Evolutionary conservation across 192 early-diverging fungal species (phyloP).

Genomic region (Coemansia asiatica): DNA sequence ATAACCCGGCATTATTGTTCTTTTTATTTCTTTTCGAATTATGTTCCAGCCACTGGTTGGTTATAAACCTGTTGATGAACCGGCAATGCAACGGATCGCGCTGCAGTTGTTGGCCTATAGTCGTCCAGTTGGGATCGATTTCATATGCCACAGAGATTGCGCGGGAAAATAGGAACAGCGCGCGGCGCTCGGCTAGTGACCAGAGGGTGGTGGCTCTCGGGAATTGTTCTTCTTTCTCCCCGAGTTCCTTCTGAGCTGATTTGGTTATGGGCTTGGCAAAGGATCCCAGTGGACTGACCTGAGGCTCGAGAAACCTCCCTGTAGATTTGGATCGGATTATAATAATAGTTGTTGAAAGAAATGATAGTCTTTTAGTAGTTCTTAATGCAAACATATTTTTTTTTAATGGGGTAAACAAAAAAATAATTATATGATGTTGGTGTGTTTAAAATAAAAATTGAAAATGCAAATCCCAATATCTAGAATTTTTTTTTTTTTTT

Average conservation of each 20-base stretch:
- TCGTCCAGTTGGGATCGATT: conserved; percentile 12
- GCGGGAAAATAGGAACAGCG: conserved; percentile 15
- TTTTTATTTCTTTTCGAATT: background rate
- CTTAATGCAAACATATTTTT: no score
- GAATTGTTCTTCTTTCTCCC: no score
- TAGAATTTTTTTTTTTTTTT: no score
- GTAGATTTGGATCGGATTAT: no score
- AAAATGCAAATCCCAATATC: no score
- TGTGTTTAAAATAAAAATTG: background rate
- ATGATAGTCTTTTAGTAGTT: no score
- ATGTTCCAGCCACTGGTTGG: conserved; percentile 11
- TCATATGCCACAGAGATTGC: conserved; percentile 1
- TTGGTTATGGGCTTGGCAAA: background rate
- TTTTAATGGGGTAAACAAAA: no score
- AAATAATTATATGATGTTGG: no score
- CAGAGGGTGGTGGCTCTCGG: conserved; percentile 7
- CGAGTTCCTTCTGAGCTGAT: no score
- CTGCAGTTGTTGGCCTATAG: background rate
- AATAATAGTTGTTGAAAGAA: no score
- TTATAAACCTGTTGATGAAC: conserved; percentile 10
- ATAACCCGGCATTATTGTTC: background rate
- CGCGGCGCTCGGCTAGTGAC: conserved; percentile 28
- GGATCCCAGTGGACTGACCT: background rate
- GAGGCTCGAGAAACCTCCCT: background rate
- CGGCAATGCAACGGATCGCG: conserved; percentile 16